These are phyloP conservation scores for Friedmanniomyces simplex DNA, from an alignment of 495 filamentous ascomycete genomes.

Conservation along the genomic window DNA sequence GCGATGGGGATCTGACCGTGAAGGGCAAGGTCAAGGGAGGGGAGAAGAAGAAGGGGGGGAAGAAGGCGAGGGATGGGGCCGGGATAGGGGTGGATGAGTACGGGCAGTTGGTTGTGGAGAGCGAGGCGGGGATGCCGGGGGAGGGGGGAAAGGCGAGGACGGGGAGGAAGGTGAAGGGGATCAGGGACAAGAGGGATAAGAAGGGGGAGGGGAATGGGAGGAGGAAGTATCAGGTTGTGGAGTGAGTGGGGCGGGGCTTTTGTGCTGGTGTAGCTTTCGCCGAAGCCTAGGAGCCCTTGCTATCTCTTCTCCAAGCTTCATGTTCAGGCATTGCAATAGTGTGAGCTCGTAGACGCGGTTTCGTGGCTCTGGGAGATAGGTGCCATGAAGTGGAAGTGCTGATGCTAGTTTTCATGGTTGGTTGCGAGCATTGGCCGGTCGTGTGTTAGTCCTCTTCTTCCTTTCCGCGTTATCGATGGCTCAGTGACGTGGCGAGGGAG, in stretches of 20 bases:
- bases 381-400: too few species aligned
- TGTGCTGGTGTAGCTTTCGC: too few species aligned
- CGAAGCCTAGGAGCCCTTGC: too few species aligned
- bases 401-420: too few species aligned
- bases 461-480: too few species aligned
- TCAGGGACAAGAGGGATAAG: constrained; percentile 31
- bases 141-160: constrained; percentile 23
- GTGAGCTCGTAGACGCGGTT: too few species aligned
- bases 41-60: constrained; percentile 21
- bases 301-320: too few species aligned
- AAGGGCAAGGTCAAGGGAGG: not conserved
- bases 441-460: too few species aligned
- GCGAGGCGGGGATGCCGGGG: not conserved
- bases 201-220: constrained; percentile 13
- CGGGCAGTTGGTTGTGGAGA: constrained; percentile 11
- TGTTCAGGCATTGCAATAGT: too few species aligned
- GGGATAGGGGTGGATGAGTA: constrained; percentile 18
- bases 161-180: constrained; percentile 28
- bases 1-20: not conserved
- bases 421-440: too few species aligned
- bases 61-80: constrained; percentile 17
- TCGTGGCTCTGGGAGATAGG: too few species aligned
- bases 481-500: too few species aligned
- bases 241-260: not conserved
- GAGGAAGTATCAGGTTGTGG: constrained; percentile 3